Base-by-base conservation (phyloP, 2,329 filamentous ascomycete genomes). In the Neofusicoccum parvum region DNA sequence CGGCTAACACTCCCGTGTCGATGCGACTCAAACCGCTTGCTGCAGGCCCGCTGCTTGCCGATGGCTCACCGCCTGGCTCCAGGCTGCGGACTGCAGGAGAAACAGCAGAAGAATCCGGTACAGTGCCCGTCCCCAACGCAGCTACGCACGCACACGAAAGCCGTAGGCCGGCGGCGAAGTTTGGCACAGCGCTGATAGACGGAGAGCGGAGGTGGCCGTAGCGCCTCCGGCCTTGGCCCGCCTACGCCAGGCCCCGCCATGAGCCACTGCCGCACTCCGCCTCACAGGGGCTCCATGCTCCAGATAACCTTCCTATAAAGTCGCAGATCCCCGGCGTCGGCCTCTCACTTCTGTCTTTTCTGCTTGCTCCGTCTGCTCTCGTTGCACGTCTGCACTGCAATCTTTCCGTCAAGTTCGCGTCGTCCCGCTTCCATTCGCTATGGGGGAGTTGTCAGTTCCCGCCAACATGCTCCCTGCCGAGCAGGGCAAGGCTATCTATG, bases 401-500 rank as follows among this genome's bases (percentile, higher is more conserved):
- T 4, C 6, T 12, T 39, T 34, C 1, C 46, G 46, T 41, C 32
- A 14, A 32, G 20, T 17, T 36, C n/a, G 39, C 32, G 4, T 62
- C 12, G 12, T 63, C 36, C 20, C 9, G 7, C 5, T 5, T 43
- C 15, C 48, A 3, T 53, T 63, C 49, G 27, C 17, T 15, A 64
- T 64, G 62, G 49, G 49, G 20, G 62, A 64, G 11, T n/a, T 51
- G 10, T 45, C 60, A 3, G 37, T 34, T 7, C 23, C 56, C 10
- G n/a, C 41, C 9, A 37, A 6, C 43, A 12, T 43, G 11, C 37
- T 64, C 14, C 12, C 23, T 12, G 12, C 37, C 5, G 56, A 60
- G 3, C 3, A 36, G 27, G 9, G 27, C 17, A 65, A 65, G 51
- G 27, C 62, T 17, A 43, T 90, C 51, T 91, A 87, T 71, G 68